Percentiles rank a stretch among this genome's conserved stretches.
These are phyloP conservation scores for Trametes meyenii DNA, from an alignment of 768 basidiomycete genomes.

Conservation along the genomic window DNA sequence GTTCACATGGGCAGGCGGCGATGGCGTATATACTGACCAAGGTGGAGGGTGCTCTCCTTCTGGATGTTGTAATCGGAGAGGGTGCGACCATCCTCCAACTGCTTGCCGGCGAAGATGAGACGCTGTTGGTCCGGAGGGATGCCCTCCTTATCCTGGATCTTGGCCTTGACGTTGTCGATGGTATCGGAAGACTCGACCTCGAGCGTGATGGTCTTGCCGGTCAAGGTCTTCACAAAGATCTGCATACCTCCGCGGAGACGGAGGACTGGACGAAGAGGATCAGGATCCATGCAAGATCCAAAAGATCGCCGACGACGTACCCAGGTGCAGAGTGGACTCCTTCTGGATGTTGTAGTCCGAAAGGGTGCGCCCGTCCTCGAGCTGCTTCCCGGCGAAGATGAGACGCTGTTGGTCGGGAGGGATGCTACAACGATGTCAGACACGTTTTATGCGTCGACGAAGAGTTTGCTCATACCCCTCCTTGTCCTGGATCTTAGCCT, in stretches of 20 bases:
- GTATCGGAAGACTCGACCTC: slow-evolving; percentile 42
- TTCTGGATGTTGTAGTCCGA: slow-evolving; percentile 95
- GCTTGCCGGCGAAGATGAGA: slow-evolving; percentile 46
- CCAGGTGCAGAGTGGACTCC: slow-evolving; percentile 86
- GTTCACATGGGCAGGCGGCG: slow-evolving; percentile 1
- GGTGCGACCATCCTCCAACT: slow-evolving; percentile 58
- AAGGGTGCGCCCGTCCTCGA: slow-evolving; percentile 90
- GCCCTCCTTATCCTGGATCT: slow-evolving; percentile 42
- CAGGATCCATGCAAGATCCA: slow-evolving; percentile 38
- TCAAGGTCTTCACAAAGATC: slow-evolving; percentile 41
- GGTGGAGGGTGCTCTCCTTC: slow-evolving; percentile 83
- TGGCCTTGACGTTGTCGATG: slow-evolving; percentile 40
- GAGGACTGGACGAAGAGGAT: slow-evolving; percentile 21
- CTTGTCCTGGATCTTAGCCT: slow-evolving; percentile 86
- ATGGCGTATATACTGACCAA: slow-evolving; percentile 36
- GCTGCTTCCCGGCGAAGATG: slow-evolving; percentile 96
- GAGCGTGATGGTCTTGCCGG: slow-evolving; percentile 40
- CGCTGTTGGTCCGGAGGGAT: slow-evolving; percentile 40
- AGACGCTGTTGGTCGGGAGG: slow-evolving; percentile 91
- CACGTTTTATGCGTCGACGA: not conserved
- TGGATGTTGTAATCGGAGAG: slow-evolving; percentile 76
- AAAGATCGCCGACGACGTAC: slow-evolving; percentile 22
- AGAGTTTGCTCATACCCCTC: slow-evolving; percentile 49
- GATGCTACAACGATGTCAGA: slow-evolving; percentile 37
- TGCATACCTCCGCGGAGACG: slow-evolving; percentile 39